phyloP scores from a whole-genome alignment of 345 rosid genomes.

The Cardamine occulta region DNA sequence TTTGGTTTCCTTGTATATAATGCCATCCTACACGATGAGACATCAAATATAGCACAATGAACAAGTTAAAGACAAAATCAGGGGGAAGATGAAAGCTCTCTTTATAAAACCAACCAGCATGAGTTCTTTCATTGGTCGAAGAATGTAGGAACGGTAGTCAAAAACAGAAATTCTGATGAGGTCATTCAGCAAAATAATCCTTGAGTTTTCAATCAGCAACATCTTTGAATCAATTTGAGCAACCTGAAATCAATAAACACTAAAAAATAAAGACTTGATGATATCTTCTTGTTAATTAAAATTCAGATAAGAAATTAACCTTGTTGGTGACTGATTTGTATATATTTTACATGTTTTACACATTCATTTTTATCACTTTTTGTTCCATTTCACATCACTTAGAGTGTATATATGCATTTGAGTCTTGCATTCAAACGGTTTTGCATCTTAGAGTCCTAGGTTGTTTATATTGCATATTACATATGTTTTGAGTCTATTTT shows the following conservation, averaged over 20 bases:
- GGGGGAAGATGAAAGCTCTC: not conserved
- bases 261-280: not conserved
- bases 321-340: slow-evolving; percentile 8
- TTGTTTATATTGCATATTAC: no score
- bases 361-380: no score
- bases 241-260: slow-evolving; percentile 22
- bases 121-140: not conserved
- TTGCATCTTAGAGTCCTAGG: no score
- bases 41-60: not conserved
- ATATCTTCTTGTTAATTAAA: not conserved
- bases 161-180: slow-evolving; percentile 16
- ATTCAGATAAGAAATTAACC: slow-evolving; percentile 1
- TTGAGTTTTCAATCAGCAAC: slow-evolving; percentile 15
- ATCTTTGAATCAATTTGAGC: slow-evolving; percentile 16
- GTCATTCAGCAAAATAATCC: slow-evolving; percentile 6
- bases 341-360: no score
- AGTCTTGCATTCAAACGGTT: no score
- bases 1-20: not conserved
- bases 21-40: not conserved
- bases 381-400: no score
- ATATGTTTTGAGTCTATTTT: no score
- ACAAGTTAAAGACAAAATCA: not conserved
- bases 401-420: no score
- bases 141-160: not conserved
- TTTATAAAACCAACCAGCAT: slow-evolving; percentile 6